Percentiles rank a stretch among this genome's conserved stretches.
These are phyloP conservation scores for Trichoderma gamsii DNA, from an alignment of 495 filamentous ascomycete genomes.

Conservation along the genomic window DNA sequence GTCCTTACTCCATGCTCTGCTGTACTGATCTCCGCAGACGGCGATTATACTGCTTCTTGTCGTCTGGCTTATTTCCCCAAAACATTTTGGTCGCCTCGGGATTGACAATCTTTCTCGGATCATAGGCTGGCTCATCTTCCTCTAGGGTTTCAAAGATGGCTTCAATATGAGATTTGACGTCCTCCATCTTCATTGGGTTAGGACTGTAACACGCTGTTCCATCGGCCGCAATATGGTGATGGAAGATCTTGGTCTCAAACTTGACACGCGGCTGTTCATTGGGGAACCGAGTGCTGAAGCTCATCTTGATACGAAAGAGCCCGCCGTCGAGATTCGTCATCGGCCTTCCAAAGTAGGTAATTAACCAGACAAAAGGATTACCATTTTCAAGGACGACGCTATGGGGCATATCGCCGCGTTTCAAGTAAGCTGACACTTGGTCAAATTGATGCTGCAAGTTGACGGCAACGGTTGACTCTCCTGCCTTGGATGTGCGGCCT, in stretches of 20 bases:
- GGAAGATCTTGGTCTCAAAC: conserved; percentile 76
- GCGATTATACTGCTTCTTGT: conserved; percentile 77
- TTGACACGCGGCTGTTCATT: conserved; percentile 83
- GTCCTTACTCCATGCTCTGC: conserved; percentile 46
- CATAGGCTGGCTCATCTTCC: conserved; percentile 80
- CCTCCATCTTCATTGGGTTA: conserved; percentile 53
- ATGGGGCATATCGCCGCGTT: conserved; percentile 59
- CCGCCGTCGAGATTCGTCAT: conserved; percentile 94
- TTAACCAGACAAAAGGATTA: conserved; percentile 62
- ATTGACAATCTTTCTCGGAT: conserved; percentile 83
- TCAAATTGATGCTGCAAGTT: conserved; percentile 79
- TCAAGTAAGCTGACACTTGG: conserved; percentile 70
- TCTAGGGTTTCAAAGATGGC: conserved; percentile 78
- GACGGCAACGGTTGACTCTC: conserved; percentile 68
- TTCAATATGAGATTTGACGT: conserved; percentile 77
- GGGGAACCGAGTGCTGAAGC: conserved; percentile 83
- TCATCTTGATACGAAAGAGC: conserved; percentile 72
- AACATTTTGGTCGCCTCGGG: conserved; percentile 79
- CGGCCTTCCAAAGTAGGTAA: conserved; percentile 82
- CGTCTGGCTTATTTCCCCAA: conserved; percentile 68
- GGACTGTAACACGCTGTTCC: conserved; percentile 83
- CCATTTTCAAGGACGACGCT: conserved; percentile 64
- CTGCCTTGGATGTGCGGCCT: conserved; percentile 55
- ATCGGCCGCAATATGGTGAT: conserved; percentile 74
- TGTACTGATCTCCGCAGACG: conserved; percentile 61